Conservation (phyloP, 106 monocot species). For the Acorus calamus region DNA sequence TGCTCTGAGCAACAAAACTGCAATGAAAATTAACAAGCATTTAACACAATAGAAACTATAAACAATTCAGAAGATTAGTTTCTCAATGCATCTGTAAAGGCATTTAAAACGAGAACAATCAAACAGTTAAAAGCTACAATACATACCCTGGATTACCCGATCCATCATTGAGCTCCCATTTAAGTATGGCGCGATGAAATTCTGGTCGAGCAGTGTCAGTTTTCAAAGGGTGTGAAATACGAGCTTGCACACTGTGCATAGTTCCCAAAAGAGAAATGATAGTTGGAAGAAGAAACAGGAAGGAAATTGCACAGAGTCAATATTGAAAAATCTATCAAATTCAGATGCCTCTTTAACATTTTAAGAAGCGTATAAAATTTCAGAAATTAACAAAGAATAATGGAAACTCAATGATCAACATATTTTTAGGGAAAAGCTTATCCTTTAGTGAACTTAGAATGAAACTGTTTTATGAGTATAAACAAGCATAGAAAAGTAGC, state of each 20-base stretch:
- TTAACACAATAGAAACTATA: background rate
- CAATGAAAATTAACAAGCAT: conserved; percentile 21
- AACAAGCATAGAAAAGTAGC: too few species aligned
- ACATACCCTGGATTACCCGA: conserved; percentile 59
- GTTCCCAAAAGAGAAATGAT: background rate
- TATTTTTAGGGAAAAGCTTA: too few species aligned
- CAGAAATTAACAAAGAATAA: too few species aligned
- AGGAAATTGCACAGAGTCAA: background rate
- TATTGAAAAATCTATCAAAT: too few species aligned
- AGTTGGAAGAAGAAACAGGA: background rate
- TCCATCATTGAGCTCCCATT: conserved; percentile 64
- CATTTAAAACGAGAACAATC: background rate
- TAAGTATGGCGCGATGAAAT: conserved; percentile 70
- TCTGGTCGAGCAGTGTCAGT: conserved; percentile 51
- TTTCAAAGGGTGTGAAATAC: conserved; percentile 46
- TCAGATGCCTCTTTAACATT: too few species aligned
- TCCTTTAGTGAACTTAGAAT: too few species aligned
- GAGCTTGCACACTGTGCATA: conserved; percentile 57
- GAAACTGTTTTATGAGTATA: too few species aligned
- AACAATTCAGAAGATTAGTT: too few species aligned
- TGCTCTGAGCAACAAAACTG: conserved; percentile 93
- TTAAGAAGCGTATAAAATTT: too few species aligned
- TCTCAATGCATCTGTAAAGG: too few species aligned
- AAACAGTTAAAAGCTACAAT: conserved; percentile 1
- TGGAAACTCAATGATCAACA: too few species aligned